Evolutionary conservation across 2,329 filamentous ascomycete genomes (phyloP).

Genomic region (Aspergillus sp.): DNA sequence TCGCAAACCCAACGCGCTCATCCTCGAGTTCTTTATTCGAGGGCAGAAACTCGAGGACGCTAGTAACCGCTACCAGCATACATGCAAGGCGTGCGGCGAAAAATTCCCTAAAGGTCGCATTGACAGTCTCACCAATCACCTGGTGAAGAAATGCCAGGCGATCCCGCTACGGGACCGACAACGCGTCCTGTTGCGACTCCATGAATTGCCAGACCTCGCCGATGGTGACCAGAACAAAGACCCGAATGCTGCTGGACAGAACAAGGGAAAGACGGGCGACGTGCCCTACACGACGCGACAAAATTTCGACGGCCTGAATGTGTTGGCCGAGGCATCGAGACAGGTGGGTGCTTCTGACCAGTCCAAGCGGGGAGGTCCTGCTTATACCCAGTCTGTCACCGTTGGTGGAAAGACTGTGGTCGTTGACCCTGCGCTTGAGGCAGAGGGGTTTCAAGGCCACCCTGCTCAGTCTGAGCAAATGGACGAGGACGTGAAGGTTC

Average conservation of each 20-base stretch:
- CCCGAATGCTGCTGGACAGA: conserved; percentile 30
- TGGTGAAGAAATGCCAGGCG: conserved; percentile 83
- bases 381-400: conserved; percentile 41
- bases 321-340: conserved; percentile 82
- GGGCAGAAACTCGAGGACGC: conserved; percentile 84
- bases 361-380: conserved; percentile 41
- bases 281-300: conserved; percentile 52
- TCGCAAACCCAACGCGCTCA: conserved; percentile 78
- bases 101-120: conserved; percentile 87
- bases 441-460: conserved; percentile 39
- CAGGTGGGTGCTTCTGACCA: conserved; percentile 62
- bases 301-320: conserved; percentile 79
- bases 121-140: conserved; percentile 76
- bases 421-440: conserved; percentile 44
- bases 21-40: conserved; percentile 84
- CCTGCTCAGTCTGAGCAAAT: conserved; percentile 27
- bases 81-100: conserved; percentile 83
- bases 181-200: conserved; percentile 70
- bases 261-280: conserved; percentile 38
- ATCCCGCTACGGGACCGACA: conserved; percentile 73
- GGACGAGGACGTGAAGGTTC: conserved; percentile 26
- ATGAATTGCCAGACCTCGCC: conserved; percentile 63
- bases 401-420: conserved; percentile 43
- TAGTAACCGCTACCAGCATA: conserved; percentile 89
- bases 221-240: conserved; percentile 42